Base-by-base conservation (phyloP, 257 asterid genomes). In the Nemophila menziesii region DNA sequence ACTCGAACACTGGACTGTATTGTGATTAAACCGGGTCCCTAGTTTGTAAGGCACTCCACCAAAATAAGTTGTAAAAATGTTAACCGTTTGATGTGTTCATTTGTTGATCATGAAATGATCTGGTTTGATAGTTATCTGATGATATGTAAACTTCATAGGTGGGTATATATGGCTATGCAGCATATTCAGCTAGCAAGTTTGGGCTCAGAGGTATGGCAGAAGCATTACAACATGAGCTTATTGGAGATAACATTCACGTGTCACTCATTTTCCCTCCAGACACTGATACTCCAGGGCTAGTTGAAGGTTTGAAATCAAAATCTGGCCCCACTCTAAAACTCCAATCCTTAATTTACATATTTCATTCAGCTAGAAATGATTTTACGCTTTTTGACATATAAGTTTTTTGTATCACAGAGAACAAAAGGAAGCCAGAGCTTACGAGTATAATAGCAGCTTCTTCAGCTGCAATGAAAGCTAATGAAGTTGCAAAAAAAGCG, bases 141-240 rank as follows among this genome's bases (percentile, higher is more conserved):
- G 23, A 16, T 21, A 2, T 34, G 11, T 46, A 8, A 44, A n/a
- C 57, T 34, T 37, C 33, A 3, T 70, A 90, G 99, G 99, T 85
- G 12, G 99, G 45, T 40, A 66, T 82, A 47, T 82, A 79, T 40
- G 94, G 94, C 18, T 82, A 82, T 57, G 65, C 92, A 43, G 94
- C 92, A 22, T 82, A 82, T 71, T 79, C 94, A 11, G 94, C 94
- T 27, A 73, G 84, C 59, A 82, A 82, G 54, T 82, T 79, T 20
- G 94, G 80, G 33, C 87, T 82, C 55, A 76, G 61, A 65, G 92
- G 94, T 33, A 62, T 82, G 79, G 94, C 92, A 36, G 94, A 82
- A 68, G 73, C 94, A 23, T 52, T 82, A 52, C 94, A 75, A 51
- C 94, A 82, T 10, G 94, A 82, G 71, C 54, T 68, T 22, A 64